phyloP scores from a whole-genome alignment of 2,329 filamentous ascomycete species.

The Aspergillus nomiae region DNA sequence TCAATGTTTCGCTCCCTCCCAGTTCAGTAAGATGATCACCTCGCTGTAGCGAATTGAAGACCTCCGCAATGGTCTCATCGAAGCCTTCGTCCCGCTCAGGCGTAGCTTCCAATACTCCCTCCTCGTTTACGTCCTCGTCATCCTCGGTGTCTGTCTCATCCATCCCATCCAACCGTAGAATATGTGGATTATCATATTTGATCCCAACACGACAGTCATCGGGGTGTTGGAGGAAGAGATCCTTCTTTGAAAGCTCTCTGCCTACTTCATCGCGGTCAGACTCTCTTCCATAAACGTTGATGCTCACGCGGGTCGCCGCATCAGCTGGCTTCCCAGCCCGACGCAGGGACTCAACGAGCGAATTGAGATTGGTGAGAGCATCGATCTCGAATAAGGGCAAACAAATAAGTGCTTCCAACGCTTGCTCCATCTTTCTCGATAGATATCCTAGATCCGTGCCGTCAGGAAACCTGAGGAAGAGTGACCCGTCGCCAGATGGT shows the following conservation, averaged over 20 bases:
- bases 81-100: neutral
- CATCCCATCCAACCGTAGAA: neutral
- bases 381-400: neutral
- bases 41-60: neutral
- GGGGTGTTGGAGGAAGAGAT: neutral
- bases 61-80: neutral
- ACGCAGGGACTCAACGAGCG: neutral
- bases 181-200: neutral
- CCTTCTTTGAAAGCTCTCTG: neutral
- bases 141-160: neutral
- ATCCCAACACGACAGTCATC: neutral
- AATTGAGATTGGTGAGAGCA: neutral
- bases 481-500: neutral
- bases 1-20: neutral
- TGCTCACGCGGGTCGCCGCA: slow-evolving; percentile 1
- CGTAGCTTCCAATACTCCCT: neutral
- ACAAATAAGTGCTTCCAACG: neutral
- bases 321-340: neutral
- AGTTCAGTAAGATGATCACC: neutral
- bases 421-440: neutral
- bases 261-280: neutral
- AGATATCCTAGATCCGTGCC: neutral
- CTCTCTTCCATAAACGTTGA: slow-evolving; percentile 8
- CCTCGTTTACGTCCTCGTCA: neutral
- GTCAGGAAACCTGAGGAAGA: neutral